Base-by-base conservation (phyloP, 352 stramenopile genomes). In the Blastocystis sp. region DNA sequence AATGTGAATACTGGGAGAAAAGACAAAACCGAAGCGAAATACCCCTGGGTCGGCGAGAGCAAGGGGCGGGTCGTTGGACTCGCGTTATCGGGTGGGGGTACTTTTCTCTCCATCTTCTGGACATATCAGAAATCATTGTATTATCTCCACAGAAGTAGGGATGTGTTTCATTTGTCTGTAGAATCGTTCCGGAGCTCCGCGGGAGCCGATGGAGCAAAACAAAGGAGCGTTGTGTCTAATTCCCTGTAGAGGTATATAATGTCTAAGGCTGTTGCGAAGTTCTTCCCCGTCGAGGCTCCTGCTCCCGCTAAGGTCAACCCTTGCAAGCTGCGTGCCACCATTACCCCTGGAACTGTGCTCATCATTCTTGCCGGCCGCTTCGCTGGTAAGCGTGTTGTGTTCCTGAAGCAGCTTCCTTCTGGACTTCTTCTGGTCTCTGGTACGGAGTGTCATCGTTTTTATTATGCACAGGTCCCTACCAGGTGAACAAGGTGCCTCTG, bases 401-500 rank as follows among this genome's bases (percentile, higher is more conserved):
- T 97, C 92, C 93, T 59, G 97, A 34, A 34, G 28, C 28, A 34
- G 28, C 28, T 34, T 34, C 28, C 28, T 34, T 34, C 28, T 34
- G 28, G 97, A 89, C 92, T 81, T 38, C 71, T 81, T 24, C 52
- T 81, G 54, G 48, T 81, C 21, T 81, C 71, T 81, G 96, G 97
- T 90, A 81, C 21, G 48, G 14, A 7, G 24, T 81, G 28, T 64
- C 11, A 14, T 11, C 3, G 7, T 10, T 48, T 63, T 28, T 45
- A 43, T n/a, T 40, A 9, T 3, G 43, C 11, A 17, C 81, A 97
- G 96, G 97, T 90, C 97, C 97, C 42, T 99, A 98, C 94, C 97
- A 98, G 93, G 93, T 98, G 71, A 99, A 99, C 93, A 96, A 96
- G 89, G 96, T 99, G 40, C 97, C 96, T 38, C 91, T 99, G 77